Conservation (phyloP, 2,329 filamentous ascomycete species). For the Coniochaeta sp. region DNA sequence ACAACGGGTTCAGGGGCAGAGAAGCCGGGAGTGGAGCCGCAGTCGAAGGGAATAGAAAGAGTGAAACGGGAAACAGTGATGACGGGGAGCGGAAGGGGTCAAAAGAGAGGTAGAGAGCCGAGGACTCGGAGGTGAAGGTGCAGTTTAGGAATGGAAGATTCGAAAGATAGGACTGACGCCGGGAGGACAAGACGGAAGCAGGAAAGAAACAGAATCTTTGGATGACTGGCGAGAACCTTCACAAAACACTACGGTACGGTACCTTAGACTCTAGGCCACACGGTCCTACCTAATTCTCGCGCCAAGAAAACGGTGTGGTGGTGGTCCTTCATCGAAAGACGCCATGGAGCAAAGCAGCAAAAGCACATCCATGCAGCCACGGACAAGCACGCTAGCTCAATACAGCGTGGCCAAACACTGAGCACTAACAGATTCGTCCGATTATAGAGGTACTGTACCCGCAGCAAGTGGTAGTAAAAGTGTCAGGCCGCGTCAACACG, state of each 20-base stretch:
- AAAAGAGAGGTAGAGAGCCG: background rate
- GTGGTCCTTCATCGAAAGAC: constrained; percentile 2
- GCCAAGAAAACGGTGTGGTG: constrained; percentile 1
- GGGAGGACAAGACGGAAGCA: background rate
- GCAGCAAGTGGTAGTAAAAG: too few relatives aligned
- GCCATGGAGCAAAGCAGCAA: background rate
- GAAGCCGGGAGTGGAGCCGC: background rate
- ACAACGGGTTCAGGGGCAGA: background rate
- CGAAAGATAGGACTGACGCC: background rate
- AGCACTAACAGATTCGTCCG: background rate
- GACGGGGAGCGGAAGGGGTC: background rate
- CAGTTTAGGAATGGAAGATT: background rate
- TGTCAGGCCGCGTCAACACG: background rate
- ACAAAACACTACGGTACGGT: too few relatives aligned
- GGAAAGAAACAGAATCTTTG: constrained; percentile 3
- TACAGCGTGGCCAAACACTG: background rate
- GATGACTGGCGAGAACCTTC: background rate
- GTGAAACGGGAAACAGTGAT: background rate
- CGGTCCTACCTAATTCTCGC: constrained; percentile 2
- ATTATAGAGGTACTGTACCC: background rate
- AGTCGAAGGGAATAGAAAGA: background rate
- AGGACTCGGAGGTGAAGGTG: background rate
- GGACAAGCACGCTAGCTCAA: background rate
- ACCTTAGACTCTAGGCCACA: background rate
- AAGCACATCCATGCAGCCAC: background rate